Base-by-base conservation (phyloP, 345 rosid species). In the Salix exigua region DNA sequence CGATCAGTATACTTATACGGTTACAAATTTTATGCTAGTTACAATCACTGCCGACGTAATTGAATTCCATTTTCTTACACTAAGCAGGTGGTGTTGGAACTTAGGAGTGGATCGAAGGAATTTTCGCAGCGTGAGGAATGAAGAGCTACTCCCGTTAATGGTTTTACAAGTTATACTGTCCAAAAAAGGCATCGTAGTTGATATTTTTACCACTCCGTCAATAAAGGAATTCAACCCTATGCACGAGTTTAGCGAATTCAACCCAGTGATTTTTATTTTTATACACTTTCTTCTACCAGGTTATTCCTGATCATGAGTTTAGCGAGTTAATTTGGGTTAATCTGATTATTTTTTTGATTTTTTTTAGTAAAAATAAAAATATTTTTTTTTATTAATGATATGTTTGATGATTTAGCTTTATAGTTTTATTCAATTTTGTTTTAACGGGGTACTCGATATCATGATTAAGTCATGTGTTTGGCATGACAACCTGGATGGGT, bases 271-370 rank as follows among this genome's bases (percentile, higher is more conserved):
- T 30, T 30, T 30, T 23, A 55, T 26, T 40, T 40, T 40, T 40
- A 2, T 40, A 2, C 0, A 2, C 3, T 9, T 40, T 40, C 33
- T 40, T 9, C 9, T 9, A 9, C 2, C 0, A 0, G 12, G 12
- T 0, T 9, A 40, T 40, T 0, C 0, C 10, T 0, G 0, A 0
- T 40, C 3, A 2, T 0, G 3, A 2, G 0, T 11, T 2, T 40
- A 9, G 3, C 0, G 0, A 2, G 13, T 9, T 40, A 31, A 0
- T 0, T 0, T 31, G 4, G 4, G 0, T 31, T 3, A 31, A 31
- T 0, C 4, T 31, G 0, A 31, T 6, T 37, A 5, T 37, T 37
- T 37, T 37, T 28, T n/a, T n/a, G n/a, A n/a, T n/a, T n/a, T n/a
- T n/a, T n/a, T n/a, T n/a, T n/a, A n/a, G n/a, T n/a, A n/a, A n/a